Evolutionary conservation across 148 eudicot genomes (phyloP).

Genomic region (Camellia sinensis): DNA sequence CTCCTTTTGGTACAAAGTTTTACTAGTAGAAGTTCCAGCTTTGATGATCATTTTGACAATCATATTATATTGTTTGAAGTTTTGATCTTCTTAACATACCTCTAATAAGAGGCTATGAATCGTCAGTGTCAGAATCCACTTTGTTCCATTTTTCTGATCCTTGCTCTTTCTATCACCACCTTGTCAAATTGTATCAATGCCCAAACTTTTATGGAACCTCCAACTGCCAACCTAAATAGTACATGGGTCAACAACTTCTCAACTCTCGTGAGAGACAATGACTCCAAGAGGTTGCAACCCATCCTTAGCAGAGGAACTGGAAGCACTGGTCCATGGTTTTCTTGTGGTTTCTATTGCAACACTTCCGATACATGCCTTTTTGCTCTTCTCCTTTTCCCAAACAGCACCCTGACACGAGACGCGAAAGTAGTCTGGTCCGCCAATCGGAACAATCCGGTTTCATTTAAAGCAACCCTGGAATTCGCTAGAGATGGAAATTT

Average conservation of each 20-base stretch:
- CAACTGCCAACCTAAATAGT: background rate
- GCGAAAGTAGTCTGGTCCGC: conserved; percentile 25
- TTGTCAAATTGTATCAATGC: background rate
- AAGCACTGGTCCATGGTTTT: background rate
- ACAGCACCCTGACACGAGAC: background rate
- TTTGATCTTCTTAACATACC: too few species aligned
- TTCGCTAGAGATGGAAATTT: conserved; percentile 28
- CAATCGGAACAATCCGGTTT: conserved; percentile 26
- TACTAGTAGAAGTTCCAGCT: too few species aligned
- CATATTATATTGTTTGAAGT: too few species aligned
- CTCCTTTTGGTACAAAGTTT: too few species aligned
- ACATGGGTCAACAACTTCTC: background rate
- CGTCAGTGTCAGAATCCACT: too few species aligned
- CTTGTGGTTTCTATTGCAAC: conserved; percentile 12
- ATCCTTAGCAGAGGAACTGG: background rate
- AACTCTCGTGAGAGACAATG: too few species aligned
- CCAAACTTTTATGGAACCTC: background rate
- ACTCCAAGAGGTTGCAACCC: background rate
- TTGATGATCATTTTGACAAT: too few species aligned
- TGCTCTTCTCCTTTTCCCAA: conserved; percentile 4
- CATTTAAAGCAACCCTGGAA: conserved; percentile 13
- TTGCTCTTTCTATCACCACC: background rate
- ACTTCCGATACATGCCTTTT: background rate
- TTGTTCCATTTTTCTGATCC: too few species aligned
- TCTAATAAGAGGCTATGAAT: too few species aligned